Evolutionary conservation across 1,284 basidiomycete species (phyloP).

Genomic region (Pascua guehoae): DNA sequence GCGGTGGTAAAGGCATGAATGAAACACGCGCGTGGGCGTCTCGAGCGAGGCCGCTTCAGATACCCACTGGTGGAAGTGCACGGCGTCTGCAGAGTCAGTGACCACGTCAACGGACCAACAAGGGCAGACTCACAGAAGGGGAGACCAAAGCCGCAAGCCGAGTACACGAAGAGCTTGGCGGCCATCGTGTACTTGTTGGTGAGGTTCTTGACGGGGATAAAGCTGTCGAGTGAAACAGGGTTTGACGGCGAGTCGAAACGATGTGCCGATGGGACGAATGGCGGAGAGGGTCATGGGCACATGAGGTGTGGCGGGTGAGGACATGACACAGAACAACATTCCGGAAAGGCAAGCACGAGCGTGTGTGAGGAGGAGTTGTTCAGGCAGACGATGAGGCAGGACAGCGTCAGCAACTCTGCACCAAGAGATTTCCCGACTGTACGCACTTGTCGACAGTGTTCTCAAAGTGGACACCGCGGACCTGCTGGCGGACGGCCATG

Average conservation of each 20-base stretch:
- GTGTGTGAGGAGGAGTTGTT: background rate
- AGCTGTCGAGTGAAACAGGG: constrained; percentile 18
- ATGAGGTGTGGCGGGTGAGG: background rate
- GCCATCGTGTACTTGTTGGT: constrained; percentile 38
- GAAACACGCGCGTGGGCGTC: too few relatives aligned
- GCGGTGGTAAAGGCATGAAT: too few relatives aligned
- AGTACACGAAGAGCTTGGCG: constrained; percentile 35
- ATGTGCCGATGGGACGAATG: background rate
- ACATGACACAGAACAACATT: too few relatives aligned
- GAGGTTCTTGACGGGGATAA: constrained; percentile 35
- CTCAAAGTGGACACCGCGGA: constrained; percentile 18
- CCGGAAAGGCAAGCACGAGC: background rate
- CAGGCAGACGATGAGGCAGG: background rate
- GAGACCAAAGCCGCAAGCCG: constrained; percentile 17
- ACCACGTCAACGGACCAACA: too few relatives aligned
- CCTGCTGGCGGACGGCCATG: constrained; percentile 11
- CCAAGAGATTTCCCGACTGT: background rate
- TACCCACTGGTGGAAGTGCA: too few relatives aligned
- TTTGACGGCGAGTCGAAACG: background rate
- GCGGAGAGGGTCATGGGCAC: background rate
- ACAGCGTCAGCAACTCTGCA: constrained; percentile 1
- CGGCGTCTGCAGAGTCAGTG: too few relatives aligned
- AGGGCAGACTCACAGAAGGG: constrained; percentile 14
- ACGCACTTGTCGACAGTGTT: constrained; percentile 21
- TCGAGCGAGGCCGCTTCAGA: too few relatives aligned